These are phyloP conservation scores for Chamaecyparis obtusa DNA, from an alignment of 75 land plant species.

Conservation along the genomic window DNA sequence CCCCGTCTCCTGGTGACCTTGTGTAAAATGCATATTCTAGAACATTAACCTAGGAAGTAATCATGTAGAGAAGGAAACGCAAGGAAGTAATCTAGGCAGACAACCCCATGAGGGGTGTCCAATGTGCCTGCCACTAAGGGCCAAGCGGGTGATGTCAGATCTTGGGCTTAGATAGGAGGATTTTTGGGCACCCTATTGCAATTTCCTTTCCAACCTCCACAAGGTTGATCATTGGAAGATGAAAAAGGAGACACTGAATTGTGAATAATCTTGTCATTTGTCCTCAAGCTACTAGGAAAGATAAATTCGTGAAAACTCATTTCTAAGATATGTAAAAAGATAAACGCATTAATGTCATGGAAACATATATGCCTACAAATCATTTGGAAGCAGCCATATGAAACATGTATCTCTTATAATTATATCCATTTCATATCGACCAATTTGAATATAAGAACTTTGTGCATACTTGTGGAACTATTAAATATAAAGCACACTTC, in stretches of 20 bases:
- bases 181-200: too few relatives aligned
- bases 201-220: too few relatives aligned
- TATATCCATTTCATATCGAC: background rate
- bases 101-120: too few relatives aligned
- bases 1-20: too few relatives aligned
- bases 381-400: background rate
- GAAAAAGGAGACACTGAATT: background rate
- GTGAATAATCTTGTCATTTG: background rate
- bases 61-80: too few relatives aligned
- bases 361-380: background rate
- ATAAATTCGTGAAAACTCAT: background rate
- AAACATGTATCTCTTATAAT: background rate
- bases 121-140: too few relatives aligned
- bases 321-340: background rate
- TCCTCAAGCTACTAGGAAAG: background rate
- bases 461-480: background rate
- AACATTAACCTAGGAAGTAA: too few relatives aligned
- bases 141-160: too few relatives aligned
- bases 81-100: too few relatives aligned
- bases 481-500: background rate
- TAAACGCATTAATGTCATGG: background rate
- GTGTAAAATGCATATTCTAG: too few relatives aligned
- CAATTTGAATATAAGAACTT: background rate
- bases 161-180: too few relatives aligned
- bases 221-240: too few relatives aligned